A percentile compares a stretch with the other conserved stretches of the same genome.
These are phyloP conservation scores for Solanum habrochaites DNA, from an alignment of 257 asterid species.

Conservation along the genomic window DNA sequence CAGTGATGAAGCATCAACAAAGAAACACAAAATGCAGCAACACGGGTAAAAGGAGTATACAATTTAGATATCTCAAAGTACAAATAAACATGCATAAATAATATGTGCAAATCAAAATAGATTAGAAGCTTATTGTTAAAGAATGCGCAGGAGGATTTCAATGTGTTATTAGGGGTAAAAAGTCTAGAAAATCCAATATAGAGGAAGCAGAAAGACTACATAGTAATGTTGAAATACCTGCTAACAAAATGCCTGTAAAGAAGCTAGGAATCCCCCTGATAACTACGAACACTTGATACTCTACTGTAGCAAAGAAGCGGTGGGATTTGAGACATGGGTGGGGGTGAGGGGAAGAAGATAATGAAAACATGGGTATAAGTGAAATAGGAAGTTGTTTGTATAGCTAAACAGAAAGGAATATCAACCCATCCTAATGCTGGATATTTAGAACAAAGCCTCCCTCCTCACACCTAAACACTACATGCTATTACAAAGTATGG, in stretches of 20 bases:
- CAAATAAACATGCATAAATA: background rate
- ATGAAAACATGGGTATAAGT: background rate
- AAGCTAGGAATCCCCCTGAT: background rate
- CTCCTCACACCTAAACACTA: background rate
- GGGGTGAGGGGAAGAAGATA: background rate
- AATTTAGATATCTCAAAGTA: background rate
- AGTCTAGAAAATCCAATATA: background rate
- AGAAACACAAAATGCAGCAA: background rate
- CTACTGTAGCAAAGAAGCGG: background rate
- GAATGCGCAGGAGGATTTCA: background rate
- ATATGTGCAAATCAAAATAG: background rate
- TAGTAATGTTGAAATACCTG: background rate
- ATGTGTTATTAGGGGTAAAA: background rate
- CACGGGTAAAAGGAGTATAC: background rate
- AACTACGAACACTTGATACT: background rate
- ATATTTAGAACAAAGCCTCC: background rate
- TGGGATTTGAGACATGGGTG: background rate
- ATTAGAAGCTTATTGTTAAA: background rate
- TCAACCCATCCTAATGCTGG: background rate
- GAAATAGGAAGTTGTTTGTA: background rate
- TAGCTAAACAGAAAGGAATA: background rate
- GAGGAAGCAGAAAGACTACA: background rate
- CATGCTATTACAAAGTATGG: background rate
- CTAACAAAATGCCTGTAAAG: background rate
- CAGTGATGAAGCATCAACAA: background rate